Percentiles rank a stretch among this genome's conserved stretches.
These are phyloP conservation scores for Globisporangium iwayamae DNA, from an alignment of 352 stramenopile species.

Conservation along the genomic window DNA sequence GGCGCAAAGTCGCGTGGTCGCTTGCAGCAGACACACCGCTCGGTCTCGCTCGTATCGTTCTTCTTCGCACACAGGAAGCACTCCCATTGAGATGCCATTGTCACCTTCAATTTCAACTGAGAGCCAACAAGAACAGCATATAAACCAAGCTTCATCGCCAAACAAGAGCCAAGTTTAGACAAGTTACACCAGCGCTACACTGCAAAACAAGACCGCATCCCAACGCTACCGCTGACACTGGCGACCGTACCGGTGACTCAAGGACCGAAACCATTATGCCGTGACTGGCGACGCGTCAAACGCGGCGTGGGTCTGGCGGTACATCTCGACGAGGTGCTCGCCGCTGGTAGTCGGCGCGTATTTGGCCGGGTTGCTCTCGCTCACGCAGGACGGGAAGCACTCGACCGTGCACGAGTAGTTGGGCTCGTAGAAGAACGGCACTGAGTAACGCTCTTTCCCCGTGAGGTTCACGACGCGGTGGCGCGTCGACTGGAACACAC, in stretches of 20 bases:
- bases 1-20: conserved; percentile 10
- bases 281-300: conserved; percentile 28
- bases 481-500: conserved; percentile 54
- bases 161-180: conserved; percentile 2
- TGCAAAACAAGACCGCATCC: neutral
- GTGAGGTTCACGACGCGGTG: conserved; percentile 63
- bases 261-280: neutral
- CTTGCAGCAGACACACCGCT: conserved; percentile 8
- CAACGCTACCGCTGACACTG: no score
- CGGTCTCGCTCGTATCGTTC: conserved; percentile 9
- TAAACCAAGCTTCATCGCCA: neutral
- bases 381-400: conserved; percentile 61
- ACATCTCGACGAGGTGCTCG: conserved; percentile 72
- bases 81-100: neutral
- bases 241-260: neutral
- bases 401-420: conserved; percentile 66
- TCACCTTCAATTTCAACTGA: neutral
- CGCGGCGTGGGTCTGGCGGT: conserved; percentile 62
- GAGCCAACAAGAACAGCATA: neutral
- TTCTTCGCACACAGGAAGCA: conserved; percentile 17
- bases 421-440: conserved; percentile 79
- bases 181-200: neutral
- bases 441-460: conserved; percentile 64
- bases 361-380: conserved; percentile 36
- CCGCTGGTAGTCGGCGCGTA: conserved; percentile 71